A percentile compares a stretch with the other conserved stretches of the same genome.
Evolutionary conservation across 1,139 yeast species (phyloP).

Genomic region (Geotrichum australiense): DNA sequence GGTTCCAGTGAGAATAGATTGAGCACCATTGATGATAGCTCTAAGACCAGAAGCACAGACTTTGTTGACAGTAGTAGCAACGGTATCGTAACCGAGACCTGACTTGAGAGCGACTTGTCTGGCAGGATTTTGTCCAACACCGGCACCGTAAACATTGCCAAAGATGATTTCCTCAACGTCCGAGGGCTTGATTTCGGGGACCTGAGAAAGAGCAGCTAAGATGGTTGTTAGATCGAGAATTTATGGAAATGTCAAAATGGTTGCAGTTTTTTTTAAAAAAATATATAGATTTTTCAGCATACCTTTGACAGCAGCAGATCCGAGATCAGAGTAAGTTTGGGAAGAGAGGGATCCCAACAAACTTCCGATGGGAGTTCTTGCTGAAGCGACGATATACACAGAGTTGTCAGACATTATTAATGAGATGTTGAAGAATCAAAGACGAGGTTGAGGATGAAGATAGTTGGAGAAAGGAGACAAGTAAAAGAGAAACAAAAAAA

Average conservation of each 20-base stretch:
- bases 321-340: slow-evolving; percentile 73
- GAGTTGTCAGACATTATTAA: slow-evolving; percentile 25
- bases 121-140: slow-evolving; percentile 96
- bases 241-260: too few relatives aligned
- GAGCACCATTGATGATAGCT: slow-evolving; percentile 84
- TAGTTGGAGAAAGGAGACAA: neutral
- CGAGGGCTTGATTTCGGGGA: slow-evolving; percentile 66
- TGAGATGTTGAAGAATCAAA: neutral
- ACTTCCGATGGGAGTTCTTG: slow-evolving; percentile 95
- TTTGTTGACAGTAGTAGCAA: slow-evolving; percentile 88
- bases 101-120: slow-evolving; percentile 94
- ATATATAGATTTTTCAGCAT: neutral
- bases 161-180: slow-evolving; percentile 85
- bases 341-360: slow-evolving; percentile 80
- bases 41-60: slow-evolving; percentile 98
- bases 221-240: neutral
- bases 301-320: slow-evolving; percentile 76
- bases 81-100: slow-evolving; percentile 69
- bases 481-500: neutral
- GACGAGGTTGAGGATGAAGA: neutral
- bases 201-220: slow-evolving; percentile 67
- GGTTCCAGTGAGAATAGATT: slow-evolving; percentile 76
- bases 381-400: slow-evolving; percentile 83
- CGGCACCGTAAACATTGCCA: slow-evolving; percentile 91
- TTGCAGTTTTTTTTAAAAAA: neutral